Evolutionary conservation across 768 basidiomycete genomes (phyloP), one percentile per base, ranked within the genome.

Genomic region (Russula brevipes): DNA sequence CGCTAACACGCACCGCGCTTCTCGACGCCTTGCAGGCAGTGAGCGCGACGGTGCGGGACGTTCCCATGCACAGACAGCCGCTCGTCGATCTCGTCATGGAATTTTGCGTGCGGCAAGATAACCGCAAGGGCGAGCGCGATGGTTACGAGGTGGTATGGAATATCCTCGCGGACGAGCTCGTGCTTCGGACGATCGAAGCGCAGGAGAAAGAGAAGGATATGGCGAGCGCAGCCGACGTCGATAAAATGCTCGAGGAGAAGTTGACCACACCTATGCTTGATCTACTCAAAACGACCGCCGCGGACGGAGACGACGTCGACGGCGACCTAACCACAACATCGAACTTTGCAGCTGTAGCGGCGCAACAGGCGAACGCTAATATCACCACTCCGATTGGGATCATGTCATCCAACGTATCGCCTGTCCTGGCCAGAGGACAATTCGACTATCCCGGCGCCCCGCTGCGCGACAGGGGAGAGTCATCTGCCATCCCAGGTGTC

Each of bases 1-100:
- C 84, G 0, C 63, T 78, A 17, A 87, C 89, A 3, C 76, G 86
- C 24, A 69, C 76, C 42, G 81, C 82, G 17, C 76, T 85, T 56
- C 81, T 89, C 77, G 76, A 80, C 19, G 76, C 81, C 2, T 74
- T 91, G 39, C 77, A 83, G 59, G 72, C 71, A 10, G 83, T 85
- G 2, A 88, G 88, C 68, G 82, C 85, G 14, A 82, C 81, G 36
- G 79, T 91, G 44, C 84, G 80, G 69, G 89, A 91, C 65, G 86
- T 90, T 77, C 81, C 79, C 38, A 74, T 75, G 11, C 89, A 91
- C 71, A 79, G 89, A 45, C 77, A 78, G 57, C 75, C 77, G 14
- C 71, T 83, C 16, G 79, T 77, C 0, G 78, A 82, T 56, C 72
- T 89, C 39, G 80, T 89, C 0, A 79, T 82, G 72, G 76, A 78